Evolutionary conservation across 2,329 filamentous ascomycete genomes (phyloP).

Genomic region (Colletotrichum sansevieriae): DNA sequence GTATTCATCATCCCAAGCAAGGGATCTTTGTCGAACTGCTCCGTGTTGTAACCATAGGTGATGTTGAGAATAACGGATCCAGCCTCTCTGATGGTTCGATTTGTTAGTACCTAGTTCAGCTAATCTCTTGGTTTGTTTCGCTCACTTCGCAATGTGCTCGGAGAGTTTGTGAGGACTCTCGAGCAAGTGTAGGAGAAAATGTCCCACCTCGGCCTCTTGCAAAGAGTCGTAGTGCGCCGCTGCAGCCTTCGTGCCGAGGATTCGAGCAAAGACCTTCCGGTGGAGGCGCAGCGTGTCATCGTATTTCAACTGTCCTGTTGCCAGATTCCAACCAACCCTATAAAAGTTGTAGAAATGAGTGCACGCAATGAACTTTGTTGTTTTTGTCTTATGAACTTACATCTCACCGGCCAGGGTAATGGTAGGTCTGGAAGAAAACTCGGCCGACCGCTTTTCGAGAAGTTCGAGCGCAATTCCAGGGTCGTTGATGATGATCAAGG

Average conservation of each 20-base stretch:
- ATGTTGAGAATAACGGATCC: conserved; percentile 17
- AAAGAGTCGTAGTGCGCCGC: conserved; percentile 55
- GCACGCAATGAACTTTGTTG: neutral
- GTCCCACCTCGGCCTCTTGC: conserved; percentile 58
- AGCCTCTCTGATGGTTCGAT: neutral
- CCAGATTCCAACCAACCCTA: conserved; percentile 53
- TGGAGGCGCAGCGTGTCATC: conserved; percentile 54
- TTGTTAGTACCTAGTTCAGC: neutral
- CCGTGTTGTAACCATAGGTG: conserved; percentile 17
- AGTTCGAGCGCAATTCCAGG: conserved; percentile 52
- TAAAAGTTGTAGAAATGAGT: neutral
- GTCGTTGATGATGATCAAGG: conserved; percentile 58
- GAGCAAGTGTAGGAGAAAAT: conserved; percentile 58
- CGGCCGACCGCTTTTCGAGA: conserved; percentile 50
- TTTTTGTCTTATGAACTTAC: conserved; percentile 44
- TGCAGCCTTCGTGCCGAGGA: conserved; percentile 57
- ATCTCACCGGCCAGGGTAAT: conserved; percentile 51
- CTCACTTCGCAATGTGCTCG: conserved; percentile 58
- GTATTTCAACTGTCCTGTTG: conserved; percentile 52
- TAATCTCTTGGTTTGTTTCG: neutral
- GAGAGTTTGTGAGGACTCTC: conserved; percentile 54
- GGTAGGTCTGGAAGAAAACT: conserved; percentile 50
- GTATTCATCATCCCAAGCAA: neutral
- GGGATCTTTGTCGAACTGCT: conserved; percentile 7
- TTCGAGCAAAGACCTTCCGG: conserved; percentile 58